Base-by-base conservation (phyloP, 225 moss, liverwort and hornwort species). In the Pseudoscleropodium purum region DNA sequence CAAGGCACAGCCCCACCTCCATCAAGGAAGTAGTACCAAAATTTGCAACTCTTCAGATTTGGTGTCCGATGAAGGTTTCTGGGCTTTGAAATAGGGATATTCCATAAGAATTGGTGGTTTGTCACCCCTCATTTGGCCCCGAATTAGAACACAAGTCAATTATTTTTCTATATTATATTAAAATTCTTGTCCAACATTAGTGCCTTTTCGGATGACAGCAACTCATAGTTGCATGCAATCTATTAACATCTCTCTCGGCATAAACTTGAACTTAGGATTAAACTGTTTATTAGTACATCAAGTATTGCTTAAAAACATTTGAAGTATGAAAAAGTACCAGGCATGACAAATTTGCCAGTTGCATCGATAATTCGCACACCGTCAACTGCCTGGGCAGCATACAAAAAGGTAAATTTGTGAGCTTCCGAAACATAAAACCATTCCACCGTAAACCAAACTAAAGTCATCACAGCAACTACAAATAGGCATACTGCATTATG, bases 331-430 rank as follows among this genome's bases (percentile, higher is more conserved):
- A 69, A 65, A 47, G 64, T 87, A 95, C 95, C 95, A 91, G 95
- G 95, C 93, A 95, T 93, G 86, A 95, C 93, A 78, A 89, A 90
- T 91, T 92, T 94, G 16, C 94, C 94, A 62, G 89, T 92, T 90
- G 94, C 94, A 87, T 94, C 94, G 41, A 94, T 90, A 68, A 85
- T 74, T 85, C 90, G 92, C 39, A 92, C 92, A 85, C 88, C 92
- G 72, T 79, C 89, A 82, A 92, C 91, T 88, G 90, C 92, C 94
- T 94, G 85, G 57, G 84, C 88, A 89, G 82, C 67, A 90, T 7
- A 66, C 82, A 82, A 65, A 18, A 73, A 74, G 7, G 68, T 43
- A 24, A 45, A 87, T 39, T 61, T 45, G 79, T 75, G 78, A 88
- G 72, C 19, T 77, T 85, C 63, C 34, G 27, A 83, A 79, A n/a